These are phyloP conservation scores for Fusarium austroafricanum DNA, from an alignment of 2,329 filamentous ascomycete genomes.

Conservation along the genomic window DNA sequence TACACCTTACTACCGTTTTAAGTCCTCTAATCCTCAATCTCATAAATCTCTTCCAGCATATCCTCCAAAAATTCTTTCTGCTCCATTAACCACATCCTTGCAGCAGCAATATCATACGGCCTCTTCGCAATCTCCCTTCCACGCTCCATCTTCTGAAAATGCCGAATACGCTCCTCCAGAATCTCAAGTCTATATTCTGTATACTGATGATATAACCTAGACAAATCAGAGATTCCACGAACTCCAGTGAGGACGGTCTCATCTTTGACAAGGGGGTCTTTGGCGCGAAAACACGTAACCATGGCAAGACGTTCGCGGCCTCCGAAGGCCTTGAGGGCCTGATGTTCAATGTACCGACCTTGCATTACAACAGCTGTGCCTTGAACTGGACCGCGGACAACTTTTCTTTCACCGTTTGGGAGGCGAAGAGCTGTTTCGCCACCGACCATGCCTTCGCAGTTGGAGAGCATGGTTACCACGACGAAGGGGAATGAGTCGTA, in stretches of 20 bases:
- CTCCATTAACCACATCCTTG: constrained; percentile 23
- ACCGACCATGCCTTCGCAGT: constrained; percentile 72
- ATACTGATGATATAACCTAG: constrained; percentile 70
- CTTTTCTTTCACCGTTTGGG: constrained; percentile 62
- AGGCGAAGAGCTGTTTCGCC: constrained; percentile 70
- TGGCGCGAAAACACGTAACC: constrained; percentile 73
- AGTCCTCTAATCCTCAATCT: too few relatives aligned
- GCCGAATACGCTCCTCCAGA: constrained; percentile 64
- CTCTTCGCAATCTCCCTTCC: constrained; percentile 25
- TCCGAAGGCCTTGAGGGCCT: constrained; percentile 68
- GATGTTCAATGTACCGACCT: constrained; percentile 73
- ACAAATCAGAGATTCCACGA: constrained; percentile 67
- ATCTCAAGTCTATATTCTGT: constrained; percentile 71
- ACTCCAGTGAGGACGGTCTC: constrained; percentile 70
- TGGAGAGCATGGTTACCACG: constrained; percentile 73
- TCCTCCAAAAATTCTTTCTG: too few relatives aligned
- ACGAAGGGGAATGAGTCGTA: constrained; percentile 50
- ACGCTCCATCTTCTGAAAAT: constrained; percentile 26
- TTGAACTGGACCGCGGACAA: constrained; percentile 66
- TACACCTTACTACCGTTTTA: too few relatives aligned
- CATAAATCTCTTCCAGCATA: too few relatives aligned
- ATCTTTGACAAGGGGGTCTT: constrained; percentile 65
- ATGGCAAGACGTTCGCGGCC: constrained; percentile 72
- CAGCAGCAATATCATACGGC: constrained; percentile 28
- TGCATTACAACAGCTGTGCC: constrained; percentile 72